Percentiles rank a stretch among this genome's conserved stretches.
Conservation (phyloP, 495 filamentous ascomycete genomes). For the Pseudevernia furfuracea region DNA sequence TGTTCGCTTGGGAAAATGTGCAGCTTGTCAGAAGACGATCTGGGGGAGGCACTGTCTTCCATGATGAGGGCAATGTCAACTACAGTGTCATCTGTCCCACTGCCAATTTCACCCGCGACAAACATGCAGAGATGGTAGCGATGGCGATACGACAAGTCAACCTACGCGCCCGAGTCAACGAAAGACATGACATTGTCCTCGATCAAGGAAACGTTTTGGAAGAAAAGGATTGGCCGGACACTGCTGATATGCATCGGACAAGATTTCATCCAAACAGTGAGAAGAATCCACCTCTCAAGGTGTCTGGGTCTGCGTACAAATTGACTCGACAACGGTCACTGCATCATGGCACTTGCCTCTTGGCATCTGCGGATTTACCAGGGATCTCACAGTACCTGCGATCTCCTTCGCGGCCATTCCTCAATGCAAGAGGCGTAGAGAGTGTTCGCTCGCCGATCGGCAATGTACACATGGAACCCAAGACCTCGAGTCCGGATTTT, state of each 20-base stretch:
- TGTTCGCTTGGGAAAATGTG: constrained; percentile 37
- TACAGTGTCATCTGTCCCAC: constrained; percentile 83
- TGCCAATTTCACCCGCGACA: constrained; percentile 66
- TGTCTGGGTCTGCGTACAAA: constrained; percentile 92
- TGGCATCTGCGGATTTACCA: constrained; percentile 61
- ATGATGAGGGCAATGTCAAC: constrained; percentile 87
- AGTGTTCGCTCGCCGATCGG: constrained; percentile 79
- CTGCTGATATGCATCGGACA: constrained; percentile 23
- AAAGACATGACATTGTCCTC: constrained; percentile 87
- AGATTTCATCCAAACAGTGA: constrained; percentile 19
- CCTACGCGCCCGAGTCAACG: constrained; percentile 59
- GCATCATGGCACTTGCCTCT: constrained; percentile 86
- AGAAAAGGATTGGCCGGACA: constrained; percentile 25
- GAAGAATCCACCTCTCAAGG: constrained; percentile 53
- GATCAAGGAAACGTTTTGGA: constrained; percentile 37
- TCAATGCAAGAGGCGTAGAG: constrained; percentile 81
- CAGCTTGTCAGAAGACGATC: constrained; percentile 72
- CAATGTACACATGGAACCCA: constrained; percentile 55
- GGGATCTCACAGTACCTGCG: constrained; percentile 57
- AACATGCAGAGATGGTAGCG: constrained; percentile 85
- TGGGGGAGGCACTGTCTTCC: constrained; percentile 89
- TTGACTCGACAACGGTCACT: constrained; percentile 67
- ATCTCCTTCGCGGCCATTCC: constrained; percentile 64
- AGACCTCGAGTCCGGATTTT: constrained; percentile 14
- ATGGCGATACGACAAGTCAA: constrained; percentile 57